Percentiles rank a stretch among this genome's conserved stretches.
phyloP scores from a whole-genome alignment of 306 rosid species.

The Ammopiptanthus mongolicus region DNA sequence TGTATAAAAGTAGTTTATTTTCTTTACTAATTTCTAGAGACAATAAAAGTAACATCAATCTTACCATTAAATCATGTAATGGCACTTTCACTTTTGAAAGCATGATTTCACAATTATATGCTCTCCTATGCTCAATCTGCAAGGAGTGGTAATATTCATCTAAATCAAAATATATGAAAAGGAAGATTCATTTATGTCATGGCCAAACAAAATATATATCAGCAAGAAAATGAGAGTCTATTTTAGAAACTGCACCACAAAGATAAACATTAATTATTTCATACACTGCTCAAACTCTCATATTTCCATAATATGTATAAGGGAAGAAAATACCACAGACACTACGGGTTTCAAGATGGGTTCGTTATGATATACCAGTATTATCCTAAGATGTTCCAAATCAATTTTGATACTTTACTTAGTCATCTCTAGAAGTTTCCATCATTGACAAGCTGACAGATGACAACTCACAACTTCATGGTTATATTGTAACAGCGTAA shows the following conservation, averaged over 20 bases:
- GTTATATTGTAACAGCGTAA: conserved; percentile 1
- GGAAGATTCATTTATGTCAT: background rate
- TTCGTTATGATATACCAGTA: background rate
- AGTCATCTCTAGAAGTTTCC: background rate
- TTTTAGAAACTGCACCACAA: conserved; percentile 12
- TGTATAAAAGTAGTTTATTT: background rate
- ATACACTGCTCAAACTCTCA: conserved; percentile 9
- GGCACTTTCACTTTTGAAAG: conserved; percentile 96
- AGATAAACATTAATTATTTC: conserved; percentile 6
- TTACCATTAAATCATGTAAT: conserved; percentile 76
- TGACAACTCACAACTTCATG: conserved; percentile 1
- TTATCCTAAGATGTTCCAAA: conserved; percentile 11
- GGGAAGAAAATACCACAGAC: conserved; percentile 14
- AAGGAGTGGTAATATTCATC: conserved; percentile 17
- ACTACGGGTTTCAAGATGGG: conserved; percentile 1
- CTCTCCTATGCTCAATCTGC: conserved; percentile 90
- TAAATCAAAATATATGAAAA: background rate
- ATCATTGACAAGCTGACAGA: background rate
- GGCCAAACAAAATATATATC: conserved; percentile 5
- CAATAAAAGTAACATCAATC: conserved; percentile 24
- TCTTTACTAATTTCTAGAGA: background rate
- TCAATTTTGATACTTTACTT: conserved; percentile 7
- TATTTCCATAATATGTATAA: conserved; percentile 1
- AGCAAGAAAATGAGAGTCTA: background rate
- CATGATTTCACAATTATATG: conserved; percentile 94